phyloP scores from a whole-genome alignment of 257 asterid species.

The Penstemon barbatus region DNA sequence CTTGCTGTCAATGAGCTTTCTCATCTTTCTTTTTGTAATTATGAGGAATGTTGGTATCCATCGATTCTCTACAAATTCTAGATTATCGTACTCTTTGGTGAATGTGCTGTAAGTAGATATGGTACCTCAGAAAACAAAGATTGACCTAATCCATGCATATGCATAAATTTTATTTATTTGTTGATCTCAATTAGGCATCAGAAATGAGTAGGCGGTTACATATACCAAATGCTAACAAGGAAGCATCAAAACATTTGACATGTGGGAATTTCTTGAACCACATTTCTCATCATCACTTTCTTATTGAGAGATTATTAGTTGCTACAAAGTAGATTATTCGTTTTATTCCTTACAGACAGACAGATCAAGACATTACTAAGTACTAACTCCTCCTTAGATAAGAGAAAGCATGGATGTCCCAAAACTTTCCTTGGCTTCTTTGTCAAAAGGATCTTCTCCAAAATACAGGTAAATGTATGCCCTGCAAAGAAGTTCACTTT shows the following conservation, averaged over 20 bases:
- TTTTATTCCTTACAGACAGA: conserved; percentile 37
- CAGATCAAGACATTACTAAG: conserved; percentile 24
- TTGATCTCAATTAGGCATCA: conserved; percentile 15
- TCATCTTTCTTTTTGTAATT: conserved; percentile 29
- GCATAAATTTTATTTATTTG: conserved; percentile 14
- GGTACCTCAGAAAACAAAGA: conserved; percentile 13
- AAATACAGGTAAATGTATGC: conserved; percentile 60
- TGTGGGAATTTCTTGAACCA: conserved; percentile 22
- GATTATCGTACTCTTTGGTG: neutral
- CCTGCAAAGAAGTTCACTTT: conserved; percentile 75
- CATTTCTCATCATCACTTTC: conserved; percentile 23
- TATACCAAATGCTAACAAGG: conserved; percentile 25
- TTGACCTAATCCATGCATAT: conserved; percentile 13
- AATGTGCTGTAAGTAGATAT: neutral
- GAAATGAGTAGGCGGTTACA: neutral
- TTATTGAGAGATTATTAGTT: conserved; percentile 41
- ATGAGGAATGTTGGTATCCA: conserved; percentile 29
- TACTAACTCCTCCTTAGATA: conserved; percentile 39
- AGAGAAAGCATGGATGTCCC: conserved; percentile 59
- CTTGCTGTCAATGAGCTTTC: conserved; percentile 33
- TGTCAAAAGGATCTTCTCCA: conserved; percentile 80
- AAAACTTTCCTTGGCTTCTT: conserved; percentile 69
- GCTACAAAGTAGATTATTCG: conserved; percentile 27
- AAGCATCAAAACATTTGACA: conserved; percentile 14
- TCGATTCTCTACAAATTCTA: conserved; percentile 13